These are phyloP conservation scores for Musa beccarii DNA, from an alignment of 176 grass and related monocot genomes.

Conservation along the genomic window DNA sequence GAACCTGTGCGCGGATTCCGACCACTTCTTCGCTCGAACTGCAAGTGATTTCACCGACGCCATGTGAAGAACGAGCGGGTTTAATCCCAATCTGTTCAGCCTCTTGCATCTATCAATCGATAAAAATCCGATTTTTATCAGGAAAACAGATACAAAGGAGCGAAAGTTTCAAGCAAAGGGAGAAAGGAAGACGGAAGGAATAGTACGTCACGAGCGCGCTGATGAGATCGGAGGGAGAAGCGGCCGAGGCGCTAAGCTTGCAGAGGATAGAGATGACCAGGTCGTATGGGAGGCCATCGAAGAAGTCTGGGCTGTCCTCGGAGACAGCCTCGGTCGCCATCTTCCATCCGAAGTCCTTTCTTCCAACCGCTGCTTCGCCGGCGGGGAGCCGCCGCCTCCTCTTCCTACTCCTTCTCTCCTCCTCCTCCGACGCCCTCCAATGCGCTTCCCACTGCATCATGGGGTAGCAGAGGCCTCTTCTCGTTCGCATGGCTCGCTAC, in stretches of 20 bases:
- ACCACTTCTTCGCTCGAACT: constrained; percentile 29
- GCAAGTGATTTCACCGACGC: constrained; percentile 26
- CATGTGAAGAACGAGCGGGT: constrained; percentile 29
- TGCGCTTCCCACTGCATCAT: too few relatives aligned
- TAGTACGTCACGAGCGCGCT: constrained; percentile 26
- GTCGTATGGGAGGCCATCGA: constrained; percentile 56
- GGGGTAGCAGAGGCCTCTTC: not conserved
- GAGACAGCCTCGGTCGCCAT: too few relatives aligned
- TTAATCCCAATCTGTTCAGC: constrained; percentile 28
- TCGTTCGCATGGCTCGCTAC: constrained; percentile 3
- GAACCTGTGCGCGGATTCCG: constrained; percentile 36
- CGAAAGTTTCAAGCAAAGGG: not conserved
- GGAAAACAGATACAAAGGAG: not conserved
- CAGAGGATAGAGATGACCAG: constrained; percentile 40
- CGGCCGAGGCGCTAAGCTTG: constrained; percentile 14
- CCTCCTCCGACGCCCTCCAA: not conserved
- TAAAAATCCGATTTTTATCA: not conserved
- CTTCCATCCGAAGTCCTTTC: not conserved
- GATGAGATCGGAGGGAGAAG: constrained; percentile 33
- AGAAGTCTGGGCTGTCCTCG: constrained; percentile 18
- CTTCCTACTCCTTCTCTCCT: constrained; percentile 7
- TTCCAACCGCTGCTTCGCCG: not conserved
- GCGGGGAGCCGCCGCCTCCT: not conserved
- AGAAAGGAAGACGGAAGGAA: not conserved
- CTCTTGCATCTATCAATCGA: constrained; percentile 40